Base-by-base conservation (phyloP, 2,329 filamentous ascomycete genomes). In the Lecanicillium sp. region DNA sequence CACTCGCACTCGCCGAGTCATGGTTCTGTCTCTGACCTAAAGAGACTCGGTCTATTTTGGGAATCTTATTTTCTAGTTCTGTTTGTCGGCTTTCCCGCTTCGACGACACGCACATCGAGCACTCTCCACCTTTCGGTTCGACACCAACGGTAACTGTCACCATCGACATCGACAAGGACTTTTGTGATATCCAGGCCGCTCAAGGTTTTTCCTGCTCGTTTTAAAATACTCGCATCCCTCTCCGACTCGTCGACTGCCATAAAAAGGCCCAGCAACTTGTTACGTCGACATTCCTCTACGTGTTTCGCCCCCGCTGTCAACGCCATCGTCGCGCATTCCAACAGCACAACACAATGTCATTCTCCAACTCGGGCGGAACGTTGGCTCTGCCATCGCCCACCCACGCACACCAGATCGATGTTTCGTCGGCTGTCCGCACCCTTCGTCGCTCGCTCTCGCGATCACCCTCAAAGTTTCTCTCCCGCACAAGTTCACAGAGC, bases 391-490 rank as follows among this genome's bases (percentile, higher is more conserved):
- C 89, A 55, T 95, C 90, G 53, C 90, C 91, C 50, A 91, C 87
- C 40, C 83, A 87, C 60, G 81, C 82, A 52, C 87, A 88, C 64
- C 84, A 87, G 67, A 85, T 91, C 59, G 87, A 95, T 70, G 82
- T 88, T 55, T 84, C 86, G 52, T 83, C 87, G 43, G 84, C 87
- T 51, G 86, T 95, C 54, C 81, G 88, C 61, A 87, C 89, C 59
- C 74, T 96, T 50, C 80, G 90, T 55, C 86, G 89, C 57, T 95
- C 91, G 21, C 75, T 96, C 54, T 96, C 90, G 49, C 81, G 90
- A 58, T 96, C 91, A n/a, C 91, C 91, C 10, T 95, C 91, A 26
- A 95, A 93, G 65, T 91, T 93, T 49, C 71, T 94, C 29, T 64
- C 67, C 43, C 72, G 74, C 53, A 64, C 70, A 38, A 65, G 65